These are phyloP conservation scores for Neopestalotiopsis rosae DNA, from an alignment of 2,329 filamentous ascomycete species.

Conservation along the genomic window DNA sequence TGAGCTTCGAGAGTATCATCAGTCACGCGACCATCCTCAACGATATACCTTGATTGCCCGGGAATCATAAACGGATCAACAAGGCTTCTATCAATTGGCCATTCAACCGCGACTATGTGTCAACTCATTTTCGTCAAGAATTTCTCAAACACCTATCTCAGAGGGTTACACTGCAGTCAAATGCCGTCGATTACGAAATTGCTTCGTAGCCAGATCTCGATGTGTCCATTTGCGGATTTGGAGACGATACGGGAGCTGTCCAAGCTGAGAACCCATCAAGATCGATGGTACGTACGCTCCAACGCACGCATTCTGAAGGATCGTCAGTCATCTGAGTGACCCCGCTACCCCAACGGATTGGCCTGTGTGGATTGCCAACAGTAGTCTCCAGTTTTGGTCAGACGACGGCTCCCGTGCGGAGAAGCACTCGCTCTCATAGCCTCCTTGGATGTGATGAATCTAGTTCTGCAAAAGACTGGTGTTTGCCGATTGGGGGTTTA, in stretches of 20 bases:
- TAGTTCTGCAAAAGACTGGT: background rate
- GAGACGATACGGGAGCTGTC: background rate
- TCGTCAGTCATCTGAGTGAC: constrained; percentile 26
- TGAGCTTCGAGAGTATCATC: constrained; percentile 22
- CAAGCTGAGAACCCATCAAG: constrained; percentile 4
- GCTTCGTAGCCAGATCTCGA: background rate
- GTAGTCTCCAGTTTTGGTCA: constrained; percentile 28
- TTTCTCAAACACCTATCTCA: constrained; percentile 5
- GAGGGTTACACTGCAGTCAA: constrained; percentile 15
- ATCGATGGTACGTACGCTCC: background rate
- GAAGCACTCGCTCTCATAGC: constrained; percentile 3
- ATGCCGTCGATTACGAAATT: background rate
- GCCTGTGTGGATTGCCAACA: constrained; percentile 22
- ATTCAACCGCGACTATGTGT: background rate
- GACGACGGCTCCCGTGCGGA: constrained; percentile 23
- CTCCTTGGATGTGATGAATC: constrained; percentile 14
- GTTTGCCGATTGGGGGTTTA: background rate
- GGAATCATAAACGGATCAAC: background rate
- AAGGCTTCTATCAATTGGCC: background rate
- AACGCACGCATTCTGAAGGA: constrained; percentile 13
- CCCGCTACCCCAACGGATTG: constrained; percentile 30
- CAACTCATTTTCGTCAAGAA: background rate
- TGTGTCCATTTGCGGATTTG: background rate
- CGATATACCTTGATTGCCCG: background rate
- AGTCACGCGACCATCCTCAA: background rate